Base-by-base conservation (phyloP, 2,329 filamentous ascomycete species). In the Talaromyces sp. region DNA sequence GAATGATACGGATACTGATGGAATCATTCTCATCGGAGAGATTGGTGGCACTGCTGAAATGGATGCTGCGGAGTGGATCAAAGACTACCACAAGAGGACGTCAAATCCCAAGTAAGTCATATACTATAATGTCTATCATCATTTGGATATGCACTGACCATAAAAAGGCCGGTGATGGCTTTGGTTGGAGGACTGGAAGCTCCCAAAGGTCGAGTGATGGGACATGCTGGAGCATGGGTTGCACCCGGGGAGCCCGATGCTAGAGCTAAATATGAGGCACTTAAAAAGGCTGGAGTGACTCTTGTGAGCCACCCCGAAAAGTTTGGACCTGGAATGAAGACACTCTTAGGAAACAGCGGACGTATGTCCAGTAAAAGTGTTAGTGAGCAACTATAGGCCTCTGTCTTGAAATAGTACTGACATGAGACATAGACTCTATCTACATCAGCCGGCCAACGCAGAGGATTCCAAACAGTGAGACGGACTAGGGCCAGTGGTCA, bases 241-340 rank as follows among this genome's bases (percentile, higher is more conserved):
- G 82, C 86, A 1, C 82, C 86, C 6, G 88, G 87, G 21, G 89
- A 93, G 71, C 83, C 86, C 3, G 81, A 81, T 64, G 84, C 87
- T 0, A 76, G 80, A 42, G 80, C 82, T n/a, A 93, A 93, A 75
- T 85, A 88, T 64, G 82, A 81, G 46, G 83, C 85, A 1, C 80
- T 93, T n/a, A 78, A 86, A 71, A 78, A 82, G 61, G 89, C 83
- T 12, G 89, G 89, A 2, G 88, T 84, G 0, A 84, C 83, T 0
- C 86, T 93, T 75, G 86, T 92, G 2, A 85, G 90, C 64, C 90
- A 93, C 70, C 90, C 90, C 0, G 87, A 89, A 56, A 87, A 89
- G 65, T 89, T 93, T 65, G 90, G 90, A 0, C 78, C 82, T 21
- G 84, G 85, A 0, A 85, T 93, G 81, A 89, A 86, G 72, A 76